Conservation (phyloP, 108 stramenopile species). For the Mayamaea pseudoterrestris region DNA sequence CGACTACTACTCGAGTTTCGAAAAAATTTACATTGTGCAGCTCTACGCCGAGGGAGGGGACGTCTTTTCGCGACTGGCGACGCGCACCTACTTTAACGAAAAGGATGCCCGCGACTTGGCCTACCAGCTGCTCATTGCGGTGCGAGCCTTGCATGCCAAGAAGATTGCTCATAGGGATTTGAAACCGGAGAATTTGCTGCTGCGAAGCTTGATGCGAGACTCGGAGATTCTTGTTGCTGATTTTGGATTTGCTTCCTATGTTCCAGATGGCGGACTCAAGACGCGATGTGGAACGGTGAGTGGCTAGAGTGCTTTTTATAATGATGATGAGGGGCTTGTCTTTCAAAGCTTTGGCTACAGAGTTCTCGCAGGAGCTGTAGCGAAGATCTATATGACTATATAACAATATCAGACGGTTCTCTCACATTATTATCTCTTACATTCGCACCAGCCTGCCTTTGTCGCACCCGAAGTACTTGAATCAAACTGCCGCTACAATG, state of each 20-base stretch:
- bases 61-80: slow-evolving; percentile 81
- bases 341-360: slow-evolving; percentile 22
- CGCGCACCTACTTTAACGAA: slow-evolving; percentile 65
- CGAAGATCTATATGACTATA: background rate
- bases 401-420: background rate
- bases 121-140: slow-evolving; percentile 39
- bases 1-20: slow-evolving; percentile 64
- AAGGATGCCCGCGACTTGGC: slow-evolving; percentile 74
- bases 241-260: slow-evolving; percentile 86
- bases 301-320: slow-evolving; percentile 36
- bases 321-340: slow-evolving; percentile 92
- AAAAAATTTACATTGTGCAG: slow-evolving; percentile 65
- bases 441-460: slow-evolving; percentile 46
- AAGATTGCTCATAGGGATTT: slow-evolving; percentile 89
- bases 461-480: slow-evolving; percentile 87
- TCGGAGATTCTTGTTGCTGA: slow-evolving; percentile 70
- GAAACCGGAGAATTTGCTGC: slow-evolving; percentile 80
- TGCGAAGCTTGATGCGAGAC: slow-evolving; percentile 34
- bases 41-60: slow-evolving; percentile 83
- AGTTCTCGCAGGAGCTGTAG: background rate
- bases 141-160: slow-evolving; percentile 59
- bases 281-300: slow-evolving; percentile 68
- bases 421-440: background rate
- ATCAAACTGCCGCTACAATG: slow-evolving; percentile 68
- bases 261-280: slow-evolving; percentile 40